A percentile compares a stretch with the other conserved stretches of the same genome.
Evolutionary conservation across 371 early-diverging fungal species (phyloP).

Genomic region (Fennellomyces sp.): DNA sequence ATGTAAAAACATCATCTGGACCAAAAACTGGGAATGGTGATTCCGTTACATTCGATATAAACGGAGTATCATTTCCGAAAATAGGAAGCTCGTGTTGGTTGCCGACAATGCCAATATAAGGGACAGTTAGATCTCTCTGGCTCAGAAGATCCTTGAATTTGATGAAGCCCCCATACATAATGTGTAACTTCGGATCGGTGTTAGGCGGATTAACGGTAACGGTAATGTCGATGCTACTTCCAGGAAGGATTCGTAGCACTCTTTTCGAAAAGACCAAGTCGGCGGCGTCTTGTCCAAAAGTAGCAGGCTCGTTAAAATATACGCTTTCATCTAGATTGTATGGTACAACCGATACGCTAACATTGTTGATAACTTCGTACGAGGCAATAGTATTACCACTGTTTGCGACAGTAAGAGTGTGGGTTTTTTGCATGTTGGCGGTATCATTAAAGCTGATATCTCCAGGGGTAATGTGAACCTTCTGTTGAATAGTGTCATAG

Average conservation of each 20-base stretch:
- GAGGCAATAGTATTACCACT: conserved; percentile 47
- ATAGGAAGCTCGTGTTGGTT: conserved; percentile 49
- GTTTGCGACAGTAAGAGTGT: conserved; percentile 59
- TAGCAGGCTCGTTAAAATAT: conserved; percentile 17
- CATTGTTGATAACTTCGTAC: conserved; percentile 47
- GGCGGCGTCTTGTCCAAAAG: conserved; percentile 19
- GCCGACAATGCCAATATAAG: conserved; percentile 62
- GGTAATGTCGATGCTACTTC: conserved; percentile 34
- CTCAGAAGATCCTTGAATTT: conserved; percentile 16
- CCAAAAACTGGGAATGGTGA: neutral
- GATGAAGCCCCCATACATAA: conserved; percentile 35
- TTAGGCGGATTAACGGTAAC: conserved; percentile 45
- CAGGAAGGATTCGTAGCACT: conserved; percentile 32
- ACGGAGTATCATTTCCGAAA: conserved; percentile 21
- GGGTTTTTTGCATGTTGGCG: conserved; percentile 31
- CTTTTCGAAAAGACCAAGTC: conserved; percentile 26
- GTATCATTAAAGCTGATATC: conserved; percentile 68
- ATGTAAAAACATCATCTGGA: neutral
- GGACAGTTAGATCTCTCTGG: conserved; percentile 25
- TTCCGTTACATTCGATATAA: conserved; percentile 2
- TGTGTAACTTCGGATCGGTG: conserved; percentile 21
- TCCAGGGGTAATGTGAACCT: conserved; percentile 60
- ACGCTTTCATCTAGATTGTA: conserved; percentile 25
- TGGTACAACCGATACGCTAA: conserved; percentile 36
- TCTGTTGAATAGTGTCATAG: conserved; percentile 53